Conservation (phyloP, 2,329 filamentous ascomycete species). For the Diplodia mutila region DNA sequence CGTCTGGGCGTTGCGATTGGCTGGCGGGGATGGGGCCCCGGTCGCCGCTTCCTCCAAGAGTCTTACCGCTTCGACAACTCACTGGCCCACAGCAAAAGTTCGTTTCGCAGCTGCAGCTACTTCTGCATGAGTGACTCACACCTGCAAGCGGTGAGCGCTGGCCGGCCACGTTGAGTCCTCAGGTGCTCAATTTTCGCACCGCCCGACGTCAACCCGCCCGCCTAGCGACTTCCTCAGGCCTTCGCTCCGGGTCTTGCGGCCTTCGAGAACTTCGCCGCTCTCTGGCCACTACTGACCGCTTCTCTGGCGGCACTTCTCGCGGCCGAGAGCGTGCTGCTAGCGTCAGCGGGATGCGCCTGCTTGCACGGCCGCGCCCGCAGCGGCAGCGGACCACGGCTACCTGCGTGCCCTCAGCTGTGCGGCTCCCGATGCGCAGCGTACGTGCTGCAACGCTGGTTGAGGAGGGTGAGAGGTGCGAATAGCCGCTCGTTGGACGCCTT, state of each 20-base stretch:
- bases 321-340: constrained; percentile 3
- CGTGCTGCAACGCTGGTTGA: not conserved
- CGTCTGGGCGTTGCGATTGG: constrained; percentile 18
- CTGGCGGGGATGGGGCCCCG: not conserved
- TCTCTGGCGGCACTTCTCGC: constrained; percentile 12
- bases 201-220: constrained; percentile 3
- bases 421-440: not conserved
- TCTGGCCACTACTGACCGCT: not conserved
- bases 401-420: not conserved
- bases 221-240: constrained; percentile 2
- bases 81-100: constrained; percentile 23
- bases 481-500: constrained; percentile 19
- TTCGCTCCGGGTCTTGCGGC: not conserved
- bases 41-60: constrained; percentile 16
- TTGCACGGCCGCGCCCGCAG: not conserved
- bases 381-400: constrained; percentile 7
- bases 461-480: not conserved
- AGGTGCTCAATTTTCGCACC: not conserved
- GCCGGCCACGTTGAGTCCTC: constrained; percentile 19
- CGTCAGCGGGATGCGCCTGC: not conserved
- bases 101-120: constrained; percentile 24
- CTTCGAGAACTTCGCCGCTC: constrained; percentile 9
- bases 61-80: constrained; percentile 25
- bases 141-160: constrained; percentile 19
- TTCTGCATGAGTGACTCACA: constrained; percentile 25